A percentile compares a stretch with the other conserved stretches of the same genome.
Conservation (phyloP, 306 rosid species). For the Elaeagnus macrophylla region DNA sequence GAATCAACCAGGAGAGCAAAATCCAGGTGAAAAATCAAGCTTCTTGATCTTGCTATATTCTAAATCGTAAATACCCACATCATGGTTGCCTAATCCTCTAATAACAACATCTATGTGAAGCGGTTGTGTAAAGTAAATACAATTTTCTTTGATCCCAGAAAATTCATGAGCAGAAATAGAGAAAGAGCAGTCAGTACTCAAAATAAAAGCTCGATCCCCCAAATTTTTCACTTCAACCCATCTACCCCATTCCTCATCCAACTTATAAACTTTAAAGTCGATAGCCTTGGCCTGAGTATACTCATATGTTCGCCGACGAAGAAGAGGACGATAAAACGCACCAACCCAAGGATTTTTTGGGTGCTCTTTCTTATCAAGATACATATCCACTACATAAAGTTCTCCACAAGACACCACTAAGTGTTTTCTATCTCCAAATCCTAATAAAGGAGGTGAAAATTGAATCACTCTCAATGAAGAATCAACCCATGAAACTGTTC, state of each 20-base stretch:
- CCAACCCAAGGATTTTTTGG: too few species aligned
- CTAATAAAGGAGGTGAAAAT: constrained; percentile 19
- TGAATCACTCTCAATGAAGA: constrained; percentile 20
- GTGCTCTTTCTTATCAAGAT: neutral
- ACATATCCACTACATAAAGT: constrained; percentile 31
- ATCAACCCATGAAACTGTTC: constrained; percentile 27
- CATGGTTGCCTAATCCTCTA: too few species aligned
- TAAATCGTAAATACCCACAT: too few species aligned
- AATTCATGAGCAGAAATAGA: constrained; percentile 1
- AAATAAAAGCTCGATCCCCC: constrained; percentile 13
- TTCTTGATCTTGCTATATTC: too few species aligned
- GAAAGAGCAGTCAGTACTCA: constrained; percentile 3
- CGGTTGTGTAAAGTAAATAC: constrained; percentile 1
- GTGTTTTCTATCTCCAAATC: constrained; percentile 15
- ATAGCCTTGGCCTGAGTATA: neutral
- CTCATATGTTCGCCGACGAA: neutral
- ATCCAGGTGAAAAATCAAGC: too few species aligned
- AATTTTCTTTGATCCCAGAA: constrained; percentile 5
- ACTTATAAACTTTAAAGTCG: constrained; percentile 22
- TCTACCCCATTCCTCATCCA: constrained; percentile 30
- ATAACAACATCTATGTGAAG: neutral
- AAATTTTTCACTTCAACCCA: constrained; percentile 21
- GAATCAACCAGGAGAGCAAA: too few species aligned
- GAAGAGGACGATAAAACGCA: neutral
- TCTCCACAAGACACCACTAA: constrained; percentile 31